Percentiles rank a stretch among this genome's conserved stretches.
Evolutionary conservation across 78 protist genomes (phyloP).

Genomic region (Emiliania huxleyi): DNA sequence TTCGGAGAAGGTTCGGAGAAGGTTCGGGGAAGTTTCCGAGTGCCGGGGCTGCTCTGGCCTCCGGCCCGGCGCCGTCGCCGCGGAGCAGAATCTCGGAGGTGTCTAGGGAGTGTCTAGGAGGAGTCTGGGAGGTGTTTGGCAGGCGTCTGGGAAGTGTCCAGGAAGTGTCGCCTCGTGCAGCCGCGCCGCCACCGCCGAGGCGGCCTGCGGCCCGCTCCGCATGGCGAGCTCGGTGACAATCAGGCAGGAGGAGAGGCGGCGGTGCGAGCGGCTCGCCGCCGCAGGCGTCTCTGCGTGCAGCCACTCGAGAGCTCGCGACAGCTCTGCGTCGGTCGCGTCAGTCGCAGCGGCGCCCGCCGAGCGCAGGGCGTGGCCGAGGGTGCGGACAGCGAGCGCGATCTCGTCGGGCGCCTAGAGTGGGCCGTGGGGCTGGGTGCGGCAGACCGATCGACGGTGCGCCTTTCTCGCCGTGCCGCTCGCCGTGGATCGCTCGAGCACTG

Average conservation of each 20-base stretch:
- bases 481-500: neutral
- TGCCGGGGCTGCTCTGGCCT: too few relatives aligned
- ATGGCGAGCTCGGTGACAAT: neutral
- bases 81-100: too few relatives aligned
- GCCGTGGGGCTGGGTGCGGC: too few relatives aligned
- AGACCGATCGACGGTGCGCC: too few relatives aligned
- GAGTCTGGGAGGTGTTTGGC: too few relatives aligned
- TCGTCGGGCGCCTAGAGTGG: neutral
- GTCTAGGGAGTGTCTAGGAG: too few relatives aligned
- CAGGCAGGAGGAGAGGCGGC: neutral
- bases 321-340: neutral
- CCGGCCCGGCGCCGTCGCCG: too few relatives aligned
- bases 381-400: neutral
- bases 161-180: neutral
- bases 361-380: neutral
- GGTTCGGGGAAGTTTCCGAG: too few relatives aligned
- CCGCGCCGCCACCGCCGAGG: neutral
- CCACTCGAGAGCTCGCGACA: neutral
- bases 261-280: neutral
- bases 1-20: too few relatives aligned
- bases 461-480: too few relatives aligned
- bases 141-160: too few relatives aligned
- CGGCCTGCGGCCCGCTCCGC: neutral
- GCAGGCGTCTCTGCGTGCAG: neutral
- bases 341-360: neutral